phyloP scores from a whole-genome alignment of 441 rosid species.

The Gossypium gossypioides region DNA sequence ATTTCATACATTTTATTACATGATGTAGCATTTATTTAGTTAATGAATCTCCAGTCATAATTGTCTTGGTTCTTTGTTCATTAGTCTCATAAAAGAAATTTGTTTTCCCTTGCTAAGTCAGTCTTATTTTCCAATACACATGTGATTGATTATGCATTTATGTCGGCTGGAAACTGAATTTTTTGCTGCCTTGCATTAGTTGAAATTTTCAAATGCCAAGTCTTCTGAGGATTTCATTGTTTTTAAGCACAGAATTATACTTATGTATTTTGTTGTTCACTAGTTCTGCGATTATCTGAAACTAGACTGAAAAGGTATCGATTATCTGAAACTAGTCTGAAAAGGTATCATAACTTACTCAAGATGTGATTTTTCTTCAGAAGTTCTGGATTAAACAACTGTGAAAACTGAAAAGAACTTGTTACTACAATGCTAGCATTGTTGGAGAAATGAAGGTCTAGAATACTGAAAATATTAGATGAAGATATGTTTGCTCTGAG shows the following conservation, averaged over 20 bases:
- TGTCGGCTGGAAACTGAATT: not conserved
- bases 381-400: slow-evolving; percentile 1
- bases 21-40: not conserved
- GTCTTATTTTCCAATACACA: not conserved
- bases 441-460: not conserved
- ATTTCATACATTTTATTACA: not conserved
- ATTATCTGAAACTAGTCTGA: not conserved
- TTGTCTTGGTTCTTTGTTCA: not conserved
- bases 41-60: not conserved
- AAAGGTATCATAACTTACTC: not conserved
- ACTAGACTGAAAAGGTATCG: not conserved
- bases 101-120: not conserved
- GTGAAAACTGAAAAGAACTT: not conserved
- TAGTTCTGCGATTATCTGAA: not conserved
- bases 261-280: not conserved
- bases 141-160: not conserved
- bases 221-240: not conserved
- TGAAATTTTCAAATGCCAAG: not conserved
- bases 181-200: not conserved
- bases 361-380: slow-evolving; percentile 2
- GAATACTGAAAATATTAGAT: not conserved
- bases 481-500: not conserved
- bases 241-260: not conserved
- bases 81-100: not conserved
- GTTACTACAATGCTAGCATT: not conserved